These are phyloP conservation scores for Teunomyces stri DNA, from an alignment of 805 yeast species.

Conservation along the genomic window DNA sequence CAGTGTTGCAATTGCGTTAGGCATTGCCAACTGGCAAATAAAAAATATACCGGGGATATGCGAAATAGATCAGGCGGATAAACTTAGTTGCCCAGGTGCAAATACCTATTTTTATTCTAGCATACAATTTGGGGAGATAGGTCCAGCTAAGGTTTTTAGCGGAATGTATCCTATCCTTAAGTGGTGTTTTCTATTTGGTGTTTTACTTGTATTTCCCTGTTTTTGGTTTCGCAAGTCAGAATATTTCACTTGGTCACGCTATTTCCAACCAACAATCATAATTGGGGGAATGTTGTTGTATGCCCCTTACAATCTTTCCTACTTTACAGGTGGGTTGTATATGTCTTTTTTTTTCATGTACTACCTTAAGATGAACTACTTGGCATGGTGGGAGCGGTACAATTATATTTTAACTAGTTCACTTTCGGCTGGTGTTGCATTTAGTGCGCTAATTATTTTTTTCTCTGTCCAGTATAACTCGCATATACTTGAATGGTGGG, in stretches of 20 bases:
- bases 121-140: slow-evolving; percentile 60
- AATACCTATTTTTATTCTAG: slow-evolving; percentile 33
- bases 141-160: slow-evolving; percentile 37
- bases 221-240: slow-evolving; percentile 13
- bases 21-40: slow-evolving; percentile 17
- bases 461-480: slow-evolving; percentile 12
- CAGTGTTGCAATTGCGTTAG: slow-evolving; percentile 19
- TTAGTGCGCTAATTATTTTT: slow-evolving; percentile 11
- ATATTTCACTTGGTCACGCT: slow-evolving; percentile 15
- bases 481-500: slow-evolving; percentile 20
- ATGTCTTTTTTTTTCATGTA: slow-evolving; percentile 8
- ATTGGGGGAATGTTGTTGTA: slow-evolving; percentile 10
- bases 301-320: slow-evolving; percentile 13
- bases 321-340: slow-evolving; percentile 11
- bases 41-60: slow-evolving; percentile 18
- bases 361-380: slow-evolving; percentile 6
- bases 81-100: slow-evolving; percentile 29
- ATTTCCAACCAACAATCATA: slow-evolving; percentile 13
- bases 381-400: slow-evolving; percentile 12
- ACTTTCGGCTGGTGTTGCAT: slow-evolving; percentile 15
- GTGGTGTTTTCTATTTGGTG: slow-evolving; percentile 34
- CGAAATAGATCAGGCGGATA: slow-evolving; percentile 16
- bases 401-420: slow-evolving; percentile 12
- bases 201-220: slow-evolving; percentile 24
- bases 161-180: slow-evolving; percentile 32